These are phyloP conservation scores for Sclerotinia nivalis DNA, from an alignment of 2,329 filamentous ascomycete species.

Conservation along the genomic window DNA sequence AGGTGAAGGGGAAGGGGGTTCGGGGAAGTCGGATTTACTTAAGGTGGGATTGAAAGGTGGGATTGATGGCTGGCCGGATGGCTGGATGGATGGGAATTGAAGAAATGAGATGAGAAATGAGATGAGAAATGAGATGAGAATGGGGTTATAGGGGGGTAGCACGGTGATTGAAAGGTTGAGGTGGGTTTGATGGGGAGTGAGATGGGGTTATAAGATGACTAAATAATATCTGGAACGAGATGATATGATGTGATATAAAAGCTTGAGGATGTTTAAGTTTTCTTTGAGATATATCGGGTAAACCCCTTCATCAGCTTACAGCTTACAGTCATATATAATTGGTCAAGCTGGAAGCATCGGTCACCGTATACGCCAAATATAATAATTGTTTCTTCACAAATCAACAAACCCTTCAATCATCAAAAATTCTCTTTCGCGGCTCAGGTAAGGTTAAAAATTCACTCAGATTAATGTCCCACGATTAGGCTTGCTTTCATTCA, in stretches of 20 bases:
- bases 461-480: not conserved
- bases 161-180: not conserved
- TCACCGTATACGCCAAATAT: not conserved
- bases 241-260: not conserved
- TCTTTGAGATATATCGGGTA: not conserved
- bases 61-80: not conserved
- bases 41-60: not conserved
- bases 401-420: not conserved
- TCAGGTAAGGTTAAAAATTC: not conserved
- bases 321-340: not conserved
- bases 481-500: conserved; percentile 5
- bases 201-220: not conserved
- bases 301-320: not conserved
- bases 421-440: not conserved
- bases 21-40: not conserved
- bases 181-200: not conserved
- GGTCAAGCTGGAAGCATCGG: not conserved
- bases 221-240: not conserved
- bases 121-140: not conserved
- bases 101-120: not conserved
- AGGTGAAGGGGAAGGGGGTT: not conserved
- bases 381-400: not conserved
- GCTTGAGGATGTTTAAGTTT: not conserved
- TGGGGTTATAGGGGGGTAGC: not conserved
- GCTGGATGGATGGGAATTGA: not conserved